These are phyloP conservation scores for Ailanthus altissimus DNA, from an alignment of 345 rosid species.

Conservation along the genomic window DNA sequence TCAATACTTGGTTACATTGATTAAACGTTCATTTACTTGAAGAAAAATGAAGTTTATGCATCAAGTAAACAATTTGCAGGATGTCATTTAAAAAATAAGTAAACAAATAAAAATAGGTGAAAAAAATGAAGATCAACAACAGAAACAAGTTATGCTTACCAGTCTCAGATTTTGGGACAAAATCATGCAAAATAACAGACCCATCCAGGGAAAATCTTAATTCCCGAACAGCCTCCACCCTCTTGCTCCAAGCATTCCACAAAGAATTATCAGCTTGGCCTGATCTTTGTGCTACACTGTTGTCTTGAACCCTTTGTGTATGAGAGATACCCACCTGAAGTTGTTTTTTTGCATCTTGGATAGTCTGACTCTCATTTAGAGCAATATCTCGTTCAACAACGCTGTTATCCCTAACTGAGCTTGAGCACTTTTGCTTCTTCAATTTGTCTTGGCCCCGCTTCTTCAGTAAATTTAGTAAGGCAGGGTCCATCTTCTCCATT, in stretches of 20 bases:
- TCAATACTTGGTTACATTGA: constrained; percentile 1
- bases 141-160: constrained; percentile 42
- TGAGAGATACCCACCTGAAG: constrained; percentile 23
- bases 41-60: not conserved
- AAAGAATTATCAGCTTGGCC: constrained; percentile 33
- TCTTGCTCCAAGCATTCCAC: constrained; percentile 83
- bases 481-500: constrained; percentile 75
- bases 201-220: constrained; percentile 84
- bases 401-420: constrained; percentile 24
- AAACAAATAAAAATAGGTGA: not conserved
- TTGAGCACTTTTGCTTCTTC: constrained; percentile 47
- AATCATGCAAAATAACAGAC: constrained; percentile 45
- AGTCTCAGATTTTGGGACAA: constrained; percentile 30
- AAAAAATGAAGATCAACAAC: constrained; percentile 1
- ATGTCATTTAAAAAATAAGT: not conserved
- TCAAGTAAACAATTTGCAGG: not conserved
- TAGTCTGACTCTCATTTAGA: constrained; percentile 27
- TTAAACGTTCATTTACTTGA: not conserved
- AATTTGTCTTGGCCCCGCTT: constrained; percentile 60
- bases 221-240: constrained; percentile 77
- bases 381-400: constrained; percentile 9
- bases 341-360: constrained; percentile 31
- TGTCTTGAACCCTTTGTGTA: constrained; percentile 27
- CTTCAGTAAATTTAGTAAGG: constrained; percentile 60
- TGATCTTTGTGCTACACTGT: constrained; percentile 32